A percentile compares a stretch with the other conserved stretches of the same genome.
phyloP scores from a whole-genome alignment of 805 yeast species.

The Nakazawaea populi region DNA sequence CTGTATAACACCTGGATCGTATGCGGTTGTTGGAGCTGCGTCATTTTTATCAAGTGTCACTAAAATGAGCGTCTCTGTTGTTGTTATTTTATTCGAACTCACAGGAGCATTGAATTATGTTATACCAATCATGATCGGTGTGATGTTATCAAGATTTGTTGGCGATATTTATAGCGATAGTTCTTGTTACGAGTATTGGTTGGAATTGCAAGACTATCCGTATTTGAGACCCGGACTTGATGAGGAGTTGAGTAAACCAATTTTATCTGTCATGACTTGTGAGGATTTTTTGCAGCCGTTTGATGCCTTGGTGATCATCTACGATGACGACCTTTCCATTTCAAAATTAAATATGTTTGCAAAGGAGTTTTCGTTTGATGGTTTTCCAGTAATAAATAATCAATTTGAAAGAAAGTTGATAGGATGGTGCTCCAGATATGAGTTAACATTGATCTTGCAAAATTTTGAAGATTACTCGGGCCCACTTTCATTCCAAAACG shows the following conservation, averaged over 20 bases:
- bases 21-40: slow-evolving; percentile 86
- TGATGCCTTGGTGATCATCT: slow-evolving; percentile 23
- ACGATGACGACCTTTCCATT: slow-evolving; percentile 23
- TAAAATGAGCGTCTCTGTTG: slow-evolving; percentile 72
- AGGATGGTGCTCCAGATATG: slow-evolving; percentile 38
- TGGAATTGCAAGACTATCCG: slow-evolving; percentile 33
- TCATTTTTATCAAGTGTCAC: slow-evolving; percentile 78
- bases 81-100: slow-evolving; percentile 73
- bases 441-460: slow-evolving; percentile 25
- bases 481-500: slow-evolving; percentile 3
- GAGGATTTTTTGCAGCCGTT: slow-evolving; percentile 28
- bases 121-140: slow-evolving; percentile 81
- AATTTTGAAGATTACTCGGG: slow-evolving; percentile 10
- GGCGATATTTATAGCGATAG: slow-evolving; percentile 54
- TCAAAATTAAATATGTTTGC: slow-evolving; percentile 19
- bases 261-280: slow-evolving; percentile 32
- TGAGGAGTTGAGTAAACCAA: slow-evolving; percentile 21
- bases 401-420: slow-evolving; percentile 25
- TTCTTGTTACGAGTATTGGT: slow-evolving; percentile 64
- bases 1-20: slow-evolving; percentile 80
- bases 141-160: slow-evolving; percentile 67
- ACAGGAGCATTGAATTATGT: slow-evolving; percentile 85
- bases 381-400: slow-evolving; percentile 39
- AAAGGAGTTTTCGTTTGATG: slow-evolving; percentile 21
- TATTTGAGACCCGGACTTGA: slow-evolving; percentile 34